These are phyloP conservation scores for Tieghemostelium lacteum DNA, from an alignment of 78 protist species.

Conservation along the genomic window DNA sequence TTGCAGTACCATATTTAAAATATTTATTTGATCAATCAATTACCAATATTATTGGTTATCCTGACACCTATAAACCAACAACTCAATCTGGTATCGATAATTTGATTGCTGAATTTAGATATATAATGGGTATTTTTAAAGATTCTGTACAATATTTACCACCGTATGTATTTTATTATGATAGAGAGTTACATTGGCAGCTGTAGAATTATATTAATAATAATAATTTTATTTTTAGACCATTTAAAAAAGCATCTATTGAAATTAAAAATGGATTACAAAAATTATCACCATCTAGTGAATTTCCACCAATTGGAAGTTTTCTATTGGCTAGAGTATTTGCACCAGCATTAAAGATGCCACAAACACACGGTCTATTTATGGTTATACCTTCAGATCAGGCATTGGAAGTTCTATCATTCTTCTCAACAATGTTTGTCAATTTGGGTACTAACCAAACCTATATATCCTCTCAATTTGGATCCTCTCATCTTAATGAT, in stretches of 20 bases:
- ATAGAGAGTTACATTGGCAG: not conserved
- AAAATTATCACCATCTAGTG: conserved; percentile 12
- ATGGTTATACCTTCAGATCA: conserved; percentile 51
- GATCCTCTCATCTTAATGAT: conserved; percentile 16
- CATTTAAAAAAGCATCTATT: conserved; percentile 19
- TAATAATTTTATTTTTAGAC: not conserved
- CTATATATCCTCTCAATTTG: not conserved
- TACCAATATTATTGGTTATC: conserved; percentile 38
- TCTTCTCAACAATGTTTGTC: conserved; percentile 24
- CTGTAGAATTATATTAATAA: not conserved
- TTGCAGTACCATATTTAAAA: conserved; percentile 41
- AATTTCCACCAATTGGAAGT: conserved; percentile 59
- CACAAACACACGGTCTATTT: conserved; percentile 36
- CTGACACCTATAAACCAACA: conserved; percentile 14
- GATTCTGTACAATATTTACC: conserved; percentile 52
- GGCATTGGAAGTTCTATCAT: conserved; percentile 26
- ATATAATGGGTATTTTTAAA: conserved; percentile 42
- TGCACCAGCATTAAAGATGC: conserved; percentile 45
- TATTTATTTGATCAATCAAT: conserved; percentile 54
- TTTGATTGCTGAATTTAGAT: conserved; percentile 26
- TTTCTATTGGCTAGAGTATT: conserved; percentile 34
- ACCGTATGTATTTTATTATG: conserved; percentile 23
- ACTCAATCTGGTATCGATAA: conserved; percentile 47
- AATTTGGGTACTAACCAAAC: conserved; percentile 46
- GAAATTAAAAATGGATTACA: conserved; percentile 34